A percentile compares a stretch with the other conserved stretches of the same genome.
Conservation (phyloP, 2,329 filamentous ascomycete genomes). For the Ophiostoma perfectum region DNA sequence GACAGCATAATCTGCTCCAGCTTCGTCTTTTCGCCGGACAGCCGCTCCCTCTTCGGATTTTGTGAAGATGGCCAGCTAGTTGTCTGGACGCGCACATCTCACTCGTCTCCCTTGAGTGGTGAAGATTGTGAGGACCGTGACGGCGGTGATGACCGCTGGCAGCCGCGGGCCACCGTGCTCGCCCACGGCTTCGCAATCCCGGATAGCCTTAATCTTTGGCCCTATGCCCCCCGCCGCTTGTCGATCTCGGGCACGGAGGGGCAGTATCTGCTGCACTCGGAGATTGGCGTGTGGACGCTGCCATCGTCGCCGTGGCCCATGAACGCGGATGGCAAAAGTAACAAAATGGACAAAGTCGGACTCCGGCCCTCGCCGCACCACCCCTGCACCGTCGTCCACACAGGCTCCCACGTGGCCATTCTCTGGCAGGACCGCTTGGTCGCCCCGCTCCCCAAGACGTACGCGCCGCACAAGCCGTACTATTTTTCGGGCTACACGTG, state of each 20-base stretch:
- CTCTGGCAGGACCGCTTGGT: background rate
- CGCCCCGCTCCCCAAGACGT: background rate
- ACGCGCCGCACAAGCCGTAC: background rate
- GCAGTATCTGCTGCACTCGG: background rate
- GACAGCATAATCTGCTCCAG: background rate
- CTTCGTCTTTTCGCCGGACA: background rate
- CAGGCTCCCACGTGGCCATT: background rate
- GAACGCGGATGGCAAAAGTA: background rate
- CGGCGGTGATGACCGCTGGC: background rate
- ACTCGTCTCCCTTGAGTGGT: background rate
- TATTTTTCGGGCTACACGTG: background rate
- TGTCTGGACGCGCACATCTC: background rate
- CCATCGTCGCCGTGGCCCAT: background rate
- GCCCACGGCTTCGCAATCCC: background rate
- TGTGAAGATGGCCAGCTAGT: background rate
- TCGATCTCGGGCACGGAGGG: background rate
- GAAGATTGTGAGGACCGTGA: background rate
- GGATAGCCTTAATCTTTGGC: background rate
- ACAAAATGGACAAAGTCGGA: background rate
- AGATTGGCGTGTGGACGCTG: background rate
- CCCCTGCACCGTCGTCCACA: background rate
- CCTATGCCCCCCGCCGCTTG: background rate
- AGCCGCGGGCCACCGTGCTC: background rate
- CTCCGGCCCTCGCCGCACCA: background rate
- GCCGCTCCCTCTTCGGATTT: background rate